Conservation (phyloP, 257 asterid species). For the Vinca minor region DNA sequence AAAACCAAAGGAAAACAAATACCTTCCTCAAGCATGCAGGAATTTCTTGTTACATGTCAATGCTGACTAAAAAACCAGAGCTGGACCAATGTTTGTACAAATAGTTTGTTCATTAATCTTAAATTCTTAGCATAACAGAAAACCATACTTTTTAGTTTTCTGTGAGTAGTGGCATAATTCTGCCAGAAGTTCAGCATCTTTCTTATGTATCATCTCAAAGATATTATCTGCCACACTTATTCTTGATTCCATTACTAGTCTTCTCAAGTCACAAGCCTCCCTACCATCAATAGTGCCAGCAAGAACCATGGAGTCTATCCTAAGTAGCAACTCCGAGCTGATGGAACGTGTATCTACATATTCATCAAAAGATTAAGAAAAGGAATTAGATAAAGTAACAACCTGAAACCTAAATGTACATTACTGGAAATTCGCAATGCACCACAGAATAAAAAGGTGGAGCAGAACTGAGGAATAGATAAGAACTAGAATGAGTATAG, state of each 20-base stretch:
- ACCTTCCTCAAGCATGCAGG: neutral
- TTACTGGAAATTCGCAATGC: neutral
- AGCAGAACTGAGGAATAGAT: neutral
- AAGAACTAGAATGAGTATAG: neutral
- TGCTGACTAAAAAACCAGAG: neutral
- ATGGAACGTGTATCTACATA: constrained; percentile 41
- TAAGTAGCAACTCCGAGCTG: constrained; percentile 60
- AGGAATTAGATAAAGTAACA: neutral
- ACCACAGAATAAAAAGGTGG: neutral
- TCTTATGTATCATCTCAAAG: constrained; percentile 29
- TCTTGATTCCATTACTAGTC: constrained; percentile 47
- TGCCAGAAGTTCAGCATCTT: constrained; percentile 53
- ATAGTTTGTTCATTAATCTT: neutral
- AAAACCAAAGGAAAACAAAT: neutral
- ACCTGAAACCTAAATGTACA: neutral
- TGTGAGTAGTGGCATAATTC: constrained; percentile 46
- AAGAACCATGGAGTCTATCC: constrained; percentile 75
- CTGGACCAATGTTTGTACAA: neutral
- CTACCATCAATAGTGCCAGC: constrained; percentile 44
- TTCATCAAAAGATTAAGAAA: constrained; percentile 11
- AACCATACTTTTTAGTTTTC: constrained; percentile 40
- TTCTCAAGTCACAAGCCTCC: constrained; percentile 68
- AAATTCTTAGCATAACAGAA: constrained; percentile 10
- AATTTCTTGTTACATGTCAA: neutral
- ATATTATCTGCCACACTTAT: constrained; percentile 39